A percentile compares a stretch with the other conserved stretches of the same genome.
These are phyloP conservation scores for Diplosphaera chodatii DNA, from an alignment of 139 green algal genomes.

Conservation along the genomic window DNA sequence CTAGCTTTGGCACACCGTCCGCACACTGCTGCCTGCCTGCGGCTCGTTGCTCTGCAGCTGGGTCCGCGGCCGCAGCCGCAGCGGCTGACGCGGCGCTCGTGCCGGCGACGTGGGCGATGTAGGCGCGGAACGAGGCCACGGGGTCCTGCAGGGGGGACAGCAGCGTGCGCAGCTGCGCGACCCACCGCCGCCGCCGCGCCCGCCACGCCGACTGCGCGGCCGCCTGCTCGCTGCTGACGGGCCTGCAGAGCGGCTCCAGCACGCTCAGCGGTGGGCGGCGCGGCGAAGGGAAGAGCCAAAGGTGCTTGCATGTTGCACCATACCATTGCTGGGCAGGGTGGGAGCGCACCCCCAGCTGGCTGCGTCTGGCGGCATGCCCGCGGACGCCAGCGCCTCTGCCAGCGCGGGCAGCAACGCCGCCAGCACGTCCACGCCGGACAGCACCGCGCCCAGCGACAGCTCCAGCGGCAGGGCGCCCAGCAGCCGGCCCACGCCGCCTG, in stretches of 20 bases:
- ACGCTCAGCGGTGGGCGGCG: no score
- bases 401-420: neutral
- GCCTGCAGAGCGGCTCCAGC: neutral
- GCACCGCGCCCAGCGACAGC: neutral
- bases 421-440: neutral
- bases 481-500: neutral
- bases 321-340: no score
- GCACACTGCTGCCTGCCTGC: neutral
- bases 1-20: conserved; percentile 4
- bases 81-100: conserved; percentile 15
- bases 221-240: neutral
- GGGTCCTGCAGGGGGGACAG: conserved; percentile 9
- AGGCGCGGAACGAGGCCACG: conserved; percentile 12
- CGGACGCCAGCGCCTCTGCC: neutral
- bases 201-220: neutral
- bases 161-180: neutral
- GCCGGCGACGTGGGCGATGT: conserved; percentile 28
- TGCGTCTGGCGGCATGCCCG: neutral
- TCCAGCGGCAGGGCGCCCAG: neutral
- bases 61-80: no score
- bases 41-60: no score
- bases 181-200: neutral
- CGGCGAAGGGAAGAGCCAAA: no score
- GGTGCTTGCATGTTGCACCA: no score
- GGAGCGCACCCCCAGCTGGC: neutral